phyloP scores from a whole-genome alignment of 192 early-diverging fungal genomes.

The Coemansia sp. region DNA sequence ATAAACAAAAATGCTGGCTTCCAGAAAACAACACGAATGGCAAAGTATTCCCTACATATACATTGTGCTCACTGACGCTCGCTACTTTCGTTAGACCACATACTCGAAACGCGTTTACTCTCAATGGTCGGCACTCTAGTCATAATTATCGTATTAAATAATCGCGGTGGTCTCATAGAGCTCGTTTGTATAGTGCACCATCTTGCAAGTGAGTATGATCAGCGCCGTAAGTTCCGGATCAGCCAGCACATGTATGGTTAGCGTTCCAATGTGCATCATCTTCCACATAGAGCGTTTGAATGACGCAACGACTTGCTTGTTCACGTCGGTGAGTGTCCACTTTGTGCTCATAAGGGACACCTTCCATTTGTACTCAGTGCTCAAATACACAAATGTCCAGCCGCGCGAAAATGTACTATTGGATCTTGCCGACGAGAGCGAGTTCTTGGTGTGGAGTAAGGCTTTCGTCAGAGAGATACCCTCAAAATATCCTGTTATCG shows the following conservation, averaged over 20 bases:
- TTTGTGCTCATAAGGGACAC: not conserved
- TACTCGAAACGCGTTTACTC: too few relatives aligned
- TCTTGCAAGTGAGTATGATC: not conserved
- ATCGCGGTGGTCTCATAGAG: not conserved
- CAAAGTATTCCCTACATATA: too few relatives aligned
- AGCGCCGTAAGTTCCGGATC: not conserved
- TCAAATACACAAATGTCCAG: slow-evolving; percentile 9
- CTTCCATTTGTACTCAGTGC: slow-evolving; percentile 8
- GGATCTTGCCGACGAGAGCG: not conserved
- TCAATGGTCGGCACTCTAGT: too few relatives aligned
- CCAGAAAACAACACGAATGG: too few relatives aligned
- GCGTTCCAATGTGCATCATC: not conserved
- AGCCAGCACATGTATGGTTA: not conserved
- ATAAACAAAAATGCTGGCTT: too few relatives aligned
- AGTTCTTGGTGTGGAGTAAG: not conserved
- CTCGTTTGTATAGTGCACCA: slow-evolving; percentile 4
- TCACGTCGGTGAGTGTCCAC: slow-evolving; percentile 1
- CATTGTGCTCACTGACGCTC: too few relatives aligned
- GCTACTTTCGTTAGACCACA: too few relatives aligned
- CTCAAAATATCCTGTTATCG: not conserved
- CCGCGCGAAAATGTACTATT: not conserved
- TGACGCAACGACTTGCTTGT: not conserved
- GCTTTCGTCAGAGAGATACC: not conserved
- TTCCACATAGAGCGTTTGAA: not conserved
- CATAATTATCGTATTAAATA: not conserved